Evolutionary conservation across 352 stramenopile species (phyloP), one percentile per base, ranked within the genome.

Genomic region (Globisporangium mamillatum): DNA sequence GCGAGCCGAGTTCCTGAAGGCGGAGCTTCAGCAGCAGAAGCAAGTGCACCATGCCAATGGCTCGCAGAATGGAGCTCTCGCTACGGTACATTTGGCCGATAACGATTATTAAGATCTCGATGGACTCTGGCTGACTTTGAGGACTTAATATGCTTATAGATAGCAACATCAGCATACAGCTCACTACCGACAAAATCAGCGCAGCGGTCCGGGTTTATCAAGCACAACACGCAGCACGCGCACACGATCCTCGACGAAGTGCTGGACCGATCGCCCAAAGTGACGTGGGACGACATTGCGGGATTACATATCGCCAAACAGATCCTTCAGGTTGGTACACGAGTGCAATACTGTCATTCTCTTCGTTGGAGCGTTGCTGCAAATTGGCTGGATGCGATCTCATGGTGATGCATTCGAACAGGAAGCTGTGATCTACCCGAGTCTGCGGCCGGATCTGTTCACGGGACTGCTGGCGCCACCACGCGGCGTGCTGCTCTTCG

Each of bases 401-500:
- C 7, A 18, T 32, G 1, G 24, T 12, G 27, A 24, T 34, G 34
- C 36, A 10, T 32, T 34, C 18, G 3, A 27, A 14, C 24, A 72
- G 88, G 89, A 96, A 73, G 89, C 88, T n/a, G 86, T 96, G 20
- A 94, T 96, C 68, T 65, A 94, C 58, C 89, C 89, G 14, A 93
- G 84, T 41, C 63, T 95, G 18, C 88, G 89, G 10, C 89, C 89
- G 10, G 89, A 96, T 67, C 73, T 96, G 29, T 96, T 96, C 70
- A 95, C 82, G 12, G 88, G 88, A 1, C 65, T 95, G 25, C 74
- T 88, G 7, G 77, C 85, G 1, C 86, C 86, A 44, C 84, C 86
- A 29, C 85, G 83, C 12, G 88, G 88, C 0, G 86, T 93, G 55
- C 64, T 96, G 24, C 73, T 96, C 24, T 96, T 96, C 63, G 88